Percentiles rank a stretch among this genome's conserved stretches.
Conservation (phyloP, 2,329 filamentous ascomycete genomes). For the Fusarium longipes region DNA sequence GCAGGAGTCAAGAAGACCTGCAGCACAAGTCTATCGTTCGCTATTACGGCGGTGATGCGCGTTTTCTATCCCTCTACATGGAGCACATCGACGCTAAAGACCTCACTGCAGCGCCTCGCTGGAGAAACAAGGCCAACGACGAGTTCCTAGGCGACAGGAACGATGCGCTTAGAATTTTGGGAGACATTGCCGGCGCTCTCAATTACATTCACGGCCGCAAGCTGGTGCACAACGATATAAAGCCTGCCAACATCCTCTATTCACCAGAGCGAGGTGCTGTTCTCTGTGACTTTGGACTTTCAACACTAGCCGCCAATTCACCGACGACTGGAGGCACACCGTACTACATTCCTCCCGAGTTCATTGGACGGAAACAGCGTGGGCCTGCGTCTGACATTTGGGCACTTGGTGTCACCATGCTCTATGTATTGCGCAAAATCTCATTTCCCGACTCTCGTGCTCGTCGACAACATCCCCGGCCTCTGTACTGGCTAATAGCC, state of each 20-base stretch:
- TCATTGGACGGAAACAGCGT: slow-evolving; percentile 65
- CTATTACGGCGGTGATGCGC: slow-evolving; percentile 69
- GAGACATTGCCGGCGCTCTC: slow-evolving; percentile 65
- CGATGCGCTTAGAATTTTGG: slow-evolving; percentile 64
- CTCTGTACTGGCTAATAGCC: slow-evolving; percentile 69
- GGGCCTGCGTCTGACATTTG: slow-evolving; percentile 68
- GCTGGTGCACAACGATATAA: slow-evolving; percentile 71
- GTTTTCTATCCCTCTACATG: slow-evolving; percentile 70
- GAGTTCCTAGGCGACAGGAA: slow-evolving; percentile 61
- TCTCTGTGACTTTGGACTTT: slow-evolving; percentile 70
- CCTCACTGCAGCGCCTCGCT: slow-evolving; percentile 60
- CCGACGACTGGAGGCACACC: slow-evolving; percentile 67
- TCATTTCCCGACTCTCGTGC: slow-evolving; percentile 65
- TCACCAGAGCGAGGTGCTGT: slow-evolving; percentile 68
- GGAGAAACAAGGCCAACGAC: slow-evolving; percentile 61
- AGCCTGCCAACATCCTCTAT: slow-evolving; percentile 71
- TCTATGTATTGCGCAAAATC: slow-evolving; percentile 68
- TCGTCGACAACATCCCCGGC: slow-evolving; percentile 59
- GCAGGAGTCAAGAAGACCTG: slow-evolving; percentile 65
- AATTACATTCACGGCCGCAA: slow-evolving; percentile 66
- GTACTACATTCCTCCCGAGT: slow-evolving; percentile 71
- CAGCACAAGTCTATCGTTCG: slow-evolving; percentile 68
- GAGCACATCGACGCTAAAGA: slow-evolving; percentile 69
- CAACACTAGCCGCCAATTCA: slow-evolving; percentile 59
- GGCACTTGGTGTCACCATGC: slow-evolving; percentile 70